Evolutionary conservation across 192 early-diverging fungal species (phyloP), one percentile per base, ranked within the genome.

Genomic region (Linnemannia zychae): DNA sequence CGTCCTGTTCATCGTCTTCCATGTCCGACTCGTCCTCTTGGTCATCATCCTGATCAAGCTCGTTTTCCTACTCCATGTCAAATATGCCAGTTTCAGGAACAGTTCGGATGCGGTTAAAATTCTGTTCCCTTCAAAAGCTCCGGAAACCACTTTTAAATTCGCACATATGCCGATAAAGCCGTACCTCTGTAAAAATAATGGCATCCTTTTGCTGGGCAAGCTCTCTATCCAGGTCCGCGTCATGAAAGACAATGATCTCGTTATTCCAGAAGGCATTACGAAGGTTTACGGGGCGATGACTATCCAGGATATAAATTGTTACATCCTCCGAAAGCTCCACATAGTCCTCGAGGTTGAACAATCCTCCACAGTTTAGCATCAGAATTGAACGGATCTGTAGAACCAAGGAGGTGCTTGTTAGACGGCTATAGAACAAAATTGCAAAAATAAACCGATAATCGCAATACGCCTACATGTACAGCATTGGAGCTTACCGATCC

Each of bases 331-430:
- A 86, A 16, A 98, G 74, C 48, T 98, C 94, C 37, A 96, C 90
- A 28, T 79, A 85, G 1, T 85, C 83, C 34, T 85, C 83, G 11
- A 85, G 57, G 63, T 85, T 79, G 72, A 85, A 79, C 20, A 93
- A 78, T 9, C 93, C 97, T 9, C 97, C 98, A 87, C 96, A 97
- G 88, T 98, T 98, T 53, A 99, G 87, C 81, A 96, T 89, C 63
- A 97, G 84, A 33, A 97, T 91, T 0, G 93, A 91, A n/a, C 92
- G 91, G 28, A 97, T 89, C 93, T 94, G 72, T 46, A 52, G 15
- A 28, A 22, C 36, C 16, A 74, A 40, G 40, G 16, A 24, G 33
- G 31, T 47, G 33, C 31, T 20, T 20, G 47, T 53, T 65, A 49
- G 47, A 20, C 46, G 9, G 71, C 36, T 16, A 13, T 6, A 15